These are phyloP conservation scores for Boletus edulis DNA, from an alignment of 768 basidiomycete genomes.

Conservation along the genomic window DNA sequence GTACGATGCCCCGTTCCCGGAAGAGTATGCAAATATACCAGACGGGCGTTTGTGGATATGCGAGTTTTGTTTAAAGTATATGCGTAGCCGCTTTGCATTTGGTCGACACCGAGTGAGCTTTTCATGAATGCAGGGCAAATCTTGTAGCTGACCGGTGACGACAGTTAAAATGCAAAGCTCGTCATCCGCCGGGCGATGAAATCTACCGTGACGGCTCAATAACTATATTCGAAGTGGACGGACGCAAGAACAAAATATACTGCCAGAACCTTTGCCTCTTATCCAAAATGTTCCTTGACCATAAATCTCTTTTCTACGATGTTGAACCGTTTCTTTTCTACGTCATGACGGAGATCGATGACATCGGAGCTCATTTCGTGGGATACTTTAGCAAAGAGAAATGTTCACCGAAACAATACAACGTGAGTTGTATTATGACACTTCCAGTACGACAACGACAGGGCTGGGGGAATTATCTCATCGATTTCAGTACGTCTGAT, in stretches of 20 bases:
- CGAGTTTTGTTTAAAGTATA: constrained; percentile 97
- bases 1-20: constrained; percentile 99
- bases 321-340: constrained; percentile 99
- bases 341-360: constrained; percentile 91
- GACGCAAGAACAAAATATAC: constrained; percentile 99
- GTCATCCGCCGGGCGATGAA: constrained; percentile 97
- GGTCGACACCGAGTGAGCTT: constrained; percentile 76
- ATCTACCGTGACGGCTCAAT: constrained; percentile 89
- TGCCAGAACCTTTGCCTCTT: constrained; percentile 97
- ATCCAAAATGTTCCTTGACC: constrained; percentile 98
- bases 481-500: constrained; percentile 82
- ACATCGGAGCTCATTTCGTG: constrained; percentile 88
- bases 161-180: constrained; percentile 91
- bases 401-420: constrained; percentile 91
- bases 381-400: constrained; percentile 99
- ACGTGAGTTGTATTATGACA: constrained; percentile 99
- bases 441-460: constrained; percentile 90
- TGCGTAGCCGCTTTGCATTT: constrained; percentile 89
- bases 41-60: constrained; percentile 96
- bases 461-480: constrained; percentile 96
- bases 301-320: constrained; percentile 98
- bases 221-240: constrained; percentile 97
- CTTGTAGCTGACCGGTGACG: constrained; percentile 11
- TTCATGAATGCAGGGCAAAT: neutral
- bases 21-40: constrained; percentile 91